Evolutionary conservation across 208 protist genomes (phyloP).

Genomic region (Leishmania guyanensis): DNA sequence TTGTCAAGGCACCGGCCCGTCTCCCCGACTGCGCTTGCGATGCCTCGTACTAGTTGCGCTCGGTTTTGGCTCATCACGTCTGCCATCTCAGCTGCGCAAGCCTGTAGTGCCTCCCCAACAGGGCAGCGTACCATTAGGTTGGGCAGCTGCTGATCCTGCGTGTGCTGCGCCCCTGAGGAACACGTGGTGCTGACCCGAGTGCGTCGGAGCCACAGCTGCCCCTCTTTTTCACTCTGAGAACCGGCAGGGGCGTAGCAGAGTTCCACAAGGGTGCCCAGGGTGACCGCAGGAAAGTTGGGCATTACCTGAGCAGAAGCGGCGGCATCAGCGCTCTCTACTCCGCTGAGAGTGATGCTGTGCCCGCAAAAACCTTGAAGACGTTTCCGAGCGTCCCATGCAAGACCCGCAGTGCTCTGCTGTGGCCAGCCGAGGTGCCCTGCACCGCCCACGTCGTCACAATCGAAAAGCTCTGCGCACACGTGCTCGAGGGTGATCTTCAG

Average conservation of each 20-base stretch:
- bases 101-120: slow-evolving; percentile 11
- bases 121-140: neutral
- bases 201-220: slow-evolving; percentile 17
- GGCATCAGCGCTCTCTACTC: neutral
- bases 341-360: neutral
- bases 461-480: neutral
- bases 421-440: neutral
- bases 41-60: slow-evolving; percentile 28
- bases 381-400: slow-evolving; percentile 1
- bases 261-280: slow-evolving; percentile 9
- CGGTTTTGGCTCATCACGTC: slow-evolving; percentile 30
- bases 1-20: slow-evolving; percentile 6
- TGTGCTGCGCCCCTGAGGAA: neutral
- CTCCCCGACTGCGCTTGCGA: slow-evolving; percentile 7
- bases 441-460: neutral
- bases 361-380: neutral
- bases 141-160: neutral
- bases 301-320: neutral
- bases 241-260: slow-evolving; percentile 4
- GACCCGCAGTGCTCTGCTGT: neutral
- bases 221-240: neutral
- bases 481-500: slow-evolving; percentile 9
- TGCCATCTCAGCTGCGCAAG: slow-evolving; percentile 13
- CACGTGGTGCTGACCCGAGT: neutral
- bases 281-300: neutral